Evolutionary conservation across 257 asterid genomes (phyloP).

Genomic region (Rauvolfia tetraphylla): DNA sequence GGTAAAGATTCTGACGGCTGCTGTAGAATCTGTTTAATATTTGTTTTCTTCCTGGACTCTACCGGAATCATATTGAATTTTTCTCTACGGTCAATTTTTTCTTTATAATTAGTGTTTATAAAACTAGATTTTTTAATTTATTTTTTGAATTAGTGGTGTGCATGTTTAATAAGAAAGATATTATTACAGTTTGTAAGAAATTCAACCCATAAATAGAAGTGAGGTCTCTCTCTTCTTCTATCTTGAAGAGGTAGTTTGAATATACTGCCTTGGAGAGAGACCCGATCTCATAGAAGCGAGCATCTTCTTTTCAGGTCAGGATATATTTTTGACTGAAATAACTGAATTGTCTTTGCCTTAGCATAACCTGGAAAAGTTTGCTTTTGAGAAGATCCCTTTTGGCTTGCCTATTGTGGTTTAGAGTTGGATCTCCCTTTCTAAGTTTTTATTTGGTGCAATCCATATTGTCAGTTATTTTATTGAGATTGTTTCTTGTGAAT

Average conservation of each 20-base stretch:
- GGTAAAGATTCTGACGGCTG: conserved; percentile 29
- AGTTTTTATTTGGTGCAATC: neutral
- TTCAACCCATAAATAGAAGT: neutral
- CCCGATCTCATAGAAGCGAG: neutral
- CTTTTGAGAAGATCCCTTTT: neutral
- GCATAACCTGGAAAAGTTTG: neutral
- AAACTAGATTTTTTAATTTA: neutral
- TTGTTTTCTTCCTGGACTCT: neutral
- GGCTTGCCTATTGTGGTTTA: neutral
- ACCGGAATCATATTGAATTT: neutral
- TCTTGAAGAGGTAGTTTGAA: neutral
- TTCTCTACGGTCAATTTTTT: neutral
- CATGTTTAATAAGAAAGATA: neutral
- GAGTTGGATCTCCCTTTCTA: neutral
- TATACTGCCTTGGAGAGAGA: neutral
- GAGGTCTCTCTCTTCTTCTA: neutral
- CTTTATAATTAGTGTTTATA: too few species aligned
- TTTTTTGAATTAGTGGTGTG: neutral
- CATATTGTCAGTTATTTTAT: neutral
- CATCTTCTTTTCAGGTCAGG: neutral
- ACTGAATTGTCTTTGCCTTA: neutral
- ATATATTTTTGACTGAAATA: neutral
- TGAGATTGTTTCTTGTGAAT: neutral
- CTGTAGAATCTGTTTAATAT: neutral
- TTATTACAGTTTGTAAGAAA: too few species aligned